Conservation (phyloP, 805 yeast genomes). For the Ogataea pignaliae region DNA sequence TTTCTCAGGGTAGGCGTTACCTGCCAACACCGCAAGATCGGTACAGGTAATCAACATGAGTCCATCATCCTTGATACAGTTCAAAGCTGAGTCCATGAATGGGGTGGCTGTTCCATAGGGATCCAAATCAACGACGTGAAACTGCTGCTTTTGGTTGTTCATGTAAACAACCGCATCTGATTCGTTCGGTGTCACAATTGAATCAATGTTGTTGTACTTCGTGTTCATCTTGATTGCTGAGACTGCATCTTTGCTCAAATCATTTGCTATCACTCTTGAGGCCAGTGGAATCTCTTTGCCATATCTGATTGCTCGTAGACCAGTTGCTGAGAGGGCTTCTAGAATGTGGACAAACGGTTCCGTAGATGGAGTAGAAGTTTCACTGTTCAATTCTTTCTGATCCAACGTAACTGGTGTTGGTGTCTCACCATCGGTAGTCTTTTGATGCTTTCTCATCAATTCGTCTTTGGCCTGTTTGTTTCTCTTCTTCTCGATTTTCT, state of each 20-base stretch:
- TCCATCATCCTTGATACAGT: constrained; percentile 80
- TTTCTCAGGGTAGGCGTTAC: constrained; percentile 94
- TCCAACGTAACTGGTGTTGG: constrained; percentile 15
- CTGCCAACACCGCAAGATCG: constrained; percentile 92
- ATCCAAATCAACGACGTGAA: constrained; percentile 89
- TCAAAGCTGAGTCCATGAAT: constrained; percentile 87
- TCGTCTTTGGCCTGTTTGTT: constrained; percentile 11
- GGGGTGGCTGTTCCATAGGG: constrained; percentile 99
- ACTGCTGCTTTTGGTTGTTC: constrained; percentile 49
- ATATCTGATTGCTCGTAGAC: constrained; percentile 88
- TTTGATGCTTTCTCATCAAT: constrained; percentile 5
- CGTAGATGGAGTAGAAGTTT: constrained; percentile 1
- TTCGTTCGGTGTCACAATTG: constrained; percentile 58
- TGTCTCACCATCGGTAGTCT: constrained; percentile 4
- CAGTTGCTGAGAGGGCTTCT: constrained; percentile 94
- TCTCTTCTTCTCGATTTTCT: constrained; percentile 27
- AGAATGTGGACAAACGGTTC: constrained; percentile 60
- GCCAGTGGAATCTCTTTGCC: constrained; percentile 85
- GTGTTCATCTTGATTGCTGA: constrained; percentile 70
- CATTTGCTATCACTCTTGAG: constrained; percentile 79
- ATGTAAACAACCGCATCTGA: constrained; percentile 91
- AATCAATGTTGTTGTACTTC: constrained; percentile 54
- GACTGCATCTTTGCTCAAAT: constrained; percentile 81
- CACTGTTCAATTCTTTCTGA: constrained; percentile 4
- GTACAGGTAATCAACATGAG: constrained; percentile 89